Evolutionary conservation across 2,329 filamentous ascomycete species (phyloP), one percentile per base, ranked within the genome.

Genomic region (Hypoxylon sp.): DNA sequence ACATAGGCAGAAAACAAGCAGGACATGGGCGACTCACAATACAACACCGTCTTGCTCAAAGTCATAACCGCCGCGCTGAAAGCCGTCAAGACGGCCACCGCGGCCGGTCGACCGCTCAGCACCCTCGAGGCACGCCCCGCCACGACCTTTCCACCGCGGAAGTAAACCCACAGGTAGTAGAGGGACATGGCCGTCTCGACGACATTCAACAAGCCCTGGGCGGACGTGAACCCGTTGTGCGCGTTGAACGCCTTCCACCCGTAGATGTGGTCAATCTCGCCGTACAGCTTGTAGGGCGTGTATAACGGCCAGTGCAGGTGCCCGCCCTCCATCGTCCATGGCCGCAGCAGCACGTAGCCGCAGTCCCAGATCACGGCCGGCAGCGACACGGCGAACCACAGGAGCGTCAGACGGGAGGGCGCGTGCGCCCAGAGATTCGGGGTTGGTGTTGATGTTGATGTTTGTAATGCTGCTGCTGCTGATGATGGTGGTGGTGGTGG

Each of bases 341-440:
- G 91, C 13, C 91, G 89, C 44, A 89, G 75, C 35, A 96, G 76
- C 27, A 96, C 84, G 74, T 96, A 96, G 50, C 77, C 75, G 20
- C 82, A 82, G 73, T 96, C 91, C 91, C 91, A 96, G 40, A 83
- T 66, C 37, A 96, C 90, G 53, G 95, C 79, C 1, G 89, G 90
- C 11, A 94, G 73, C 13, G 89, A 91, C 55, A 93, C 58, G 51
- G 79, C 71, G 17, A 96, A 78, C 91, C 91, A 96, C 57, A 84
- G 60, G 31, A 90, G 78, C 15, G 76, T 80, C 1, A 68, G 45
- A 1, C 63, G 52, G 5, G 75, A 71, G 4, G 81, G 80, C 4
- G 71, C 63, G 70, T 84, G 80, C 20, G 67, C 57, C 74, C 73
- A 81, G 2, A 21, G 4, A n/a, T n/a, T n/a, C n/a, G n/a, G n/a